Evolutionary conservation across 2,329 filamentous ascomycete species (phyloP), one percentile per base, ranked within the genome.

Genomic region (Pyrenophora seminiperda): DNA sequence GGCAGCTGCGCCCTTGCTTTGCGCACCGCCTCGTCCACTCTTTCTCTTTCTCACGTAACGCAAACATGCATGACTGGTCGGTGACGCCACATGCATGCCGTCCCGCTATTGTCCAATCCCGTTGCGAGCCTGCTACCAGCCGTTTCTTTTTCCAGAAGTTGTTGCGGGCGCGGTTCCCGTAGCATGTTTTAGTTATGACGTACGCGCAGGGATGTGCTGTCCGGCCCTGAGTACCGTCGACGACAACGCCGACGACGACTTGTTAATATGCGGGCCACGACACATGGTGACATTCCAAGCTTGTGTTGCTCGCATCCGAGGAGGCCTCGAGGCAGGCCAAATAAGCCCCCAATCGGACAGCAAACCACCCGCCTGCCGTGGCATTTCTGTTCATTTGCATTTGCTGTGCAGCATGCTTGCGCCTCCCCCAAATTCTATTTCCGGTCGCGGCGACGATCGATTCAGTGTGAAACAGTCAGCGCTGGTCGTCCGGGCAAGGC

Each of bases 21-120:
- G 32, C 24, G 61, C 63, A 66, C 62, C 61, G 61, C 64, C 59
- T 59, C 53, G 20, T 44, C 37, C 45, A 51, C 49, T 33, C 51
- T 60, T 54, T 42, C 56, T 64, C 59, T 33, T 53, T 60, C 54
- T 42, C 56, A 65, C 59, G 63, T 64, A 63, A 53, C 47, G 31
- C 46, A 54, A 44, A 31, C 36, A 32, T 9, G 9, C 54, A 39
- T 61, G 9, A 63, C 42, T 66, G 61, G 58, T 19, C 52, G 42
- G 54, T 51, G 55, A 54, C 59, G 61, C 64, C 62, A 65, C 62
- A 56, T 30, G 50, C 15, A n/a, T 10, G 40, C 39, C 48, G 41
- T 27, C 24, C 24, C 24, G 4, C 7, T 10, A 22, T 11, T 11
- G 24, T 27, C 24, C 24, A 27, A 27, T 27, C 24, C 9, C 6